Base-by-base conservation (phyloP, 2,329 filamentous ascomycete genomes). In the Diaporthe sp. region DNA sequence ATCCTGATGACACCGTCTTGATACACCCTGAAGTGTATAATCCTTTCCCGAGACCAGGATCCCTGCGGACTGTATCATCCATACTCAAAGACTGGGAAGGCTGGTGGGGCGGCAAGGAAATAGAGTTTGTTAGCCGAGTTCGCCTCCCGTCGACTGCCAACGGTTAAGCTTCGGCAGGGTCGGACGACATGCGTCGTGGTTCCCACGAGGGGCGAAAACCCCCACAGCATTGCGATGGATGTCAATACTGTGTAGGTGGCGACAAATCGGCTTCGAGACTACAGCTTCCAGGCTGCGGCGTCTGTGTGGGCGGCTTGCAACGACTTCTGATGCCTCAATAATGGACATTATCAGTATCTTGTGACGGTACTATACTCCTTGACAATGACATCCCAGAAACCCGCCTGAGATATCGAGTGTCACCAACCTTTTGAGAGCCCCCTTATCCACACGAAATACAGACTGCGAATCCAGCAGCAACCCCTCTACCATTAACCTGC, bases 101-200 rank as follows among this genome's bases (percentile, higher is more conserved):
- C 34, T 51, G 15, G 65, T 69, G 65, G 65, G 46, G 65, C 49
- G 15, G 34, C 34, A 4, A 34, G 34, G n/a, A 55, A 69, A 42
- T 69, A 69, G 34, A 69, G 65, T 69, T 69, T 55, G 65, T 55
- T 69, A 69, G 65, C 65, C 65, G 65, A 69, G 49, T 53, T 69
- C 65, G 65, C 65, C 65, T 55, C 65, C 65, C 34, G 65, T 53
- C 25, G 65, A 69, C 65, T 10, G 49, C 62, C 34, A 69, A 69
- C 65, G 65, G 65, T 39, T 55, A 69, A 69, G 65, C 65, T 69
- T 69, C 65, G 65, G 65, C 34, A 69, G 49, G 65, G 34, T 69
- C 19, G 65, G 49, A 69, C 65, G 65, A 69, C 65, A 69, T 69
- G 65, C 65, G 10, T 55, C 15, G 15, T 55, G 31, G 22, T 68